Evolutionary conservation across 352 stramenopile species (phyloP), one percentile per base, ranked within the genome.

Genomic region (Pythium guiyangense): DNA sequence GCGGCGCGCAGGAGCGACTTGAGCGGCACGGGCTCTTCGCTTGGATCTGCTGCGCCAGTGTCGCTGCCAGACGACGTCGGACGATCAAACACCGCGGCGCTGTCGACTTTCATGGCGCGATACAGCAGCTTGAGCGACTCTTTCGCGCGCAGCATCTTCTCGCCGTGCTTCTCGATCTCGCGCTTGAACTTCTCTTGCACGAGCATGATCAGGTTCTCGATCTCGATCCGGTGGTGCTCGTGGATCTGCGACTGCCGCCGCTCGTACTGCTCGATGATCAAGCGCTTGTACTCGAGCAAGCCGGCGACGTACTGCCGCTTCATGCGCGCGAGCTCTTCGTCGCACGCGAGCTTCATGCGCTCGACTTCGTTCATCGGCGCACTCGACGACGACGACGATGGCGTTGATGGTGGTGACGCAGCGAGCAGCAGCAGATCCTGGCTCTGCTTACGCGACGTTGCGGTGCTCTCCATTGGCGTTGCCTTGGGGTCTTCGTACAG

Each of bases 191-290:
- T 86, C 10, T 71, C 70, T 46, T 90, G 80, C 14, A 86, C 71
- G 17, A 85, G 54, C 44, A 73, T 46, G 29, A 90, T 64, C 20
- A 88, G 57, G 4, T 75, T 72, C 43, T 90, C 80, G 42, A 90
- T 73, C 58, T 90, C 73, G n/a, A 76, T 40, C 5, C 73, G 73
- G 48, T 88, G 77, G n/a, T 70, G 70, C 39, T 83, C 67, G 52
- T 70, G 75, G 43, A 84, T 73, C 22, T 87, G 69, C 42, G 48
- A 63, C 49, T 87, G 80, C 1, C 74, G 67, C n/a, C 75, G 68
- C 42, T 78, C 77, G 48, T 83, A 88, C 62, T 90, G 80, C 29
- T 87, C 75, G 46, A 90, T 73, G n/a, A 90, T 67, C 9, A 90
- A 57, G 6, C 63, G 68, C 61, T 90, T 90, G 71, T 90, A 90